phyloP scores from a whole-genome alignment of 805 yeast genomes.

The Ogataea zsoltii region DNA sequence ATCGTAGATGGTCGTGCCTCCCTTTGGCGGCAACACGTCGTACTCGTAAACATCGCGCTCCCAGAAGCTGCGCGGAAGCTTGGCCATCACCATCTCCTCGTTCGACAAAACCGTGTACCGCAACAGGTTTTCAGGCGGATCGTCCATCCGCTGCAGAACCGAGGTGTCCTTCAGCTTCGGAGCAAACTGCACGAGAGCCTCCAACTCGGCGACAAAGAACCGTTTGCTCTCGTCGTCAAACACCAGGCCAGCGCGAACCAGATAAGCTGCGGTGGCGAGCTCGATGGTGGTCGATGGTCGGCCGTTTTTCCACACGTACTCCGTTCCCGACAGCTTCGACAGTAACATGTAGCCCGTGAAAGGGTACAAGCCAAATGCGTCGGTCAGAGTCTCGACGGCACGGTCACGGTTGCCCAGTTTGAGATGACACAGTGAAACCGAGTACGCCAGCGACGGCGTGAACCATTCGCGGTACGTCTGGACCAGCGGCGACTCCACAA shows the following conservation, averaged over 20 bases:
- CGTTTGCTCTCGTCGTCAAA: slow-evolving; percentile 53
- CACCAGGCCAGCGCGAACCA: slow-evolving; percentile 52
- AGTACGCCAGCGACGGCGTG: slow-evolving; percentile 71
- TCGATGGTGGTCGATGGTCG: slow-evolving; percentile 34
- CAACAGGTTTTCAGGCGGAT: slow-evolving; percentile 61
- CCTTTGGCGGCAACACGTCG: slow-evolving; percentile 69
- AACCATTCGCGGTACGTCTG: slow-evolving; percentile 64
- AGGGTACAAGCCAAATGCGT: slow-evolving; percentile 59
- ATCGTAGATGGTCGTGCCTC: slow-evolving; percentile 44
- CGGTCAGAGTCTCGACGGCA: slow-evolving; percentile 49
- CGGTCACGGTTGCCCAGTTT: slow-evolving; percentile 35
- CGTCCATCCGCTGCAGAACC: slow-evolving; percentile 22
- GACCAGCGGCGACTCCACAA: slow-evolving; percentile 56
- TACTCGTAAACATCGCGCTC: slow-evolving; percentile 63
- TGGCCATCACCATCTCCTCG: slow-evolving; percentile 70
- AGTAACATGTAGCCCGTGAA: slow-evolving; percentile 53
- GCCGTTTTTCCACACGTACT: slow-evolving; percentile 28
- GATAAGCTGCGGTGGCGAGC: slow-evolving; percentile 56
- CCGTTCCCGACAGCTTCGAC: slow-evolving; percentile 44
- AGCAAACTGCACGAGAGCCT: slow-evolving; percentile 15
- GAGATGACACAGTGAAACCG: slow-evolving; percentile 63
- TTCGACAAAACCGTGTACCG: slow-evolving; percentile 72
- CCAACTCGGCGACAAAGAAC: slow-evolving; percentile 36
- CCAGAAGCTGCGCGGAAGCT: slow-evolving; percentile 64
- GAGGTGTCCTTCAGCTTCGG: slow-evolving; percentile 19